A percentile compares a stretch with the other conserved stretches of the same genome.
phyloP scores from a whole-genome alignment of 2,329 filamentous ascomycete genomes.

The Pyrenochaeta sp. region DNA sequence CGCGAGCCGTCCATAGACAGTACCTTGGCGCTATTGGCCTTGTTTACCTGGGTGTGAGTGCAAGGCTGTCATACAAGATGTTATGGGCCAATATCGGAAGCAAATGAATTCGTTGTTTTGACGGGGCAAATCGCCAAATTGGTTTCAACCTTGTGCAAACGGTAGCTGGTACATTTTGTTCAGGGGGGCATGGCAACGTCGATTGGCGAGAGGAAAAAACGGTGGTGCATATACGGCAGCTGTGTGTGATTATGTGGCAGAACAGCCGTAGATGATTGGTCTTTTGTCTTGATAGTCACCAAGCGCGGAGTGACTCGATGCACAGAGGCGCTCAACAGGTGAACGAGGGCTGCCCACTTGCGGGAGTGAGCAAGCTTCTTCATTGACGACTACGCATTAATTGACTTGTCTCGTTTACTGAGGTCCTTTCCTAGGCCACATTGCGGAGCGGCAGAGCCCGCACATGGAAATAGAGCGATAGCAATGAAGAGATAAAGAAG shows the following conservation, averaged over 20 bases:
- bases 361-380: conserved; percentile 30
- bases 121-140: conserved; percentile 17
- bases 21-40: conserved; percentile 18
- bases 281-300: conserved; percentile 16
- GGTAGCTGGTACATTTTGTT: conserved; percentile 20
- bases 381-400: conserved; percentile 40
- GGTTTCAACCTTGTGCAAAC: conserved; percentile 14
- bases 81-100: conserved; percentile 31
- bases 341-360: conserved; percentile 29
- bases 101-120: conserved; percentile 22
- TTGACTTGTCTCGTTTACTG: conserved; percentile 48
- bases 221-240: conserved; percentile 42
- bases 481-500: conserved; percentile 29
- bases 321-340: conserved; percentile 28
- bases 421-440: conserved; percentile 32
- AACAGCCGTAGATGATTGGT: conserved; percentile 47
- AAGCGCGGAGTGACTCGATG: conserved; percentile 23
- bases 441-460: conserved; percentile 25
- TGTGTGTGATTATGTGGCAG: conserved; percentile 39
- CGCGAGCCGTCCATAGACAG: conserved; percentile 24
- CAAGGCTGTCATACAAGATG: conserved; percentile 30
- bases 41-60: conserved; percentile 25
- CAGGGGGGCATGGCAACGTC: conserved; percentile 19
- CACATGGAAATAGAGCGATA: conserved; percentile 28
- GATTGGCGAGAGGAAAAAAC: conserved; percentile 45